Conservation (phyloP, 2,329 filamentous ascomycete species). For the Exophiala spinifera region DNA sequence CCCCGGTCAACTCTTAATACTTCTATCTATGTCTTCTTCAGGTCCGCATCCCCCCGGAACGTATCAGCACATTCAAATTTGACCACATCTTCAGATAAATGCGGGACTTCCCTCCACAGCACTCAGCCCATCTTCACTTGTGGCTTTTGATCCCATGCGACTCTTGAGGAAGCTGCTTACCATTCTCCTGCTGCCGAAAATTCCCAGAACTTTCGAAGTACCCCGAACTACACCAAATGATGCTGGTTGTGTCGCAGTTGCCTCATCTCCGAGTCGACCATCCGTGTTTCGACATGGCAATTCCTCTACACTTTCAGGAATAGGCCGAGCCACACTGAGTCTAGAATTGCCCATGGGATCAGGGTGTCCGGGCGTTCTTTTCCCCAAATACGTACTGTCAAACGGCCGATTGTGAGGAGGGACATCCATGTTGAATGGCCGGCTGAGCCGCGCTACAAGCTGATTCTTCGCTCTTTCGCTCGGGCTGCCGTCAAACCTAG, state of each 20-base stretch:
- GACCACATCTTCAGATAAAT: constrained; percentile 10
- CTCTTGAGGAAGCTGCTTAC: constrained; percentile 31
- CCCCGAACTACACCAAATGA: constrained; percentile 8
- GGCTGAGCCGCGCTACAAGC: constrained; percentile 25
- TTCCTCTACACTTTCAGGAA: constrained; percentile 5
- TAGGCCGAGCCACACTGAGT: constrained; percentile 21
- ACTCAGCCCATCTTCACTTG: constrained; percentile 10
- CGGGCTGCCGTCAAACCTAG: constrained; percentile 21
- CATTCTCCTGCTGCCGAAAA: constrained; percentile 27
- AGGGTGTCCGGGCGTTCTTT: constrained; percentile 21
- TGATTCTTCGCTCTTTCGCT: constrained; percentile 22
- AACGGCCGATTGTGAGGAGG: constrained; percentile 27
- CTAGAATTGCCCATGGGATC: constrained; percentile 22
- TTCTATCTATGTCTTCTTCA: too few relatives aligned
- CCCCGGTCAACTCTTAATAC: too few relatives aligned
- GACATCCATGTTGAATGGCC: constrained; percentile 29
- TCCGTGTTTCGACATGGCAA: not conserved
- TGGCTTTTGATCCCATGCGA: constrained; percentile 10
- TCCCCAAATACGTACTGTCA: constrained; percentile 29
- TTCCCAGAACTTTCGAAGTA: constrained; percentile 16
- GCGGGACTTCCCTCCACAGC: constrained; percentile 9
- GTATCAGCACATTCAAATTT: too few relatives aligned
- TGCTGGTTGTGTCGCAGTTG: constrained; percentile 11
- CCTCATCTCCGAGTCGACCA: not conserved
- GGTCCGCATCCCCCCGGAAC: too few relatives aligned